Percentiles rank a stretch among this genome's conserved stretches.
These are phyloP conservation scores for Xylaria nigripes DNA, from an alignment of 495 filamentous ascomycete species.

Conservation along the genomic window DNA sequence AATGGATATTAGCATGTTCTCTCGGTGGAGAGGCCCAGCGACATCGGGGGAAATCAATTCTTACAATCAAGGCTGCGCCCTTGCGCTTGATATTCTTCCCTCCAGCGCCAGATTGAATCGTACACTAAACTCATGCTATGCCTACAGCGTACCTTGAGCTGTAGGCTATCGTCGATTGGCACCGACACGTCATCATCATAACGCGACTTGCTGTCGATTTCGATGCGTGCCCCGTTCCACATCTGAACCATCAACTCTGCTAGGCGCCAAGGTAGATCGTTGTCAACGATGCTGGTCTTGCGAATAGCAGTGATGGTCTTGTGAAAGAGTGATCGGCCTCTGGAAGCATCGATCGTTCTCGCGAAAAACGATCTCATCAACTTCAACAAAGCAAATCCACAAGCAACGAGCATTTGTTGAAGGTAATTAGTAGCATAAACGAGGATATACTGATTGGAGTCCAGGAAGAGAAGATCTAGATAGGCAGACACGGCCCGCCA, in stretches of 20 bases:
- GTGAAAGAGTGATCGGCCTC: constrained; percentile 68
- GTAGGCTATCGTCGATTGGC: constrained; percentile 60
- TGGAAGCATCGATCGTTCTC: constrained; percentile 59
- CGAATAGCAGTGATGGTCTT: constrained; percentile 69
- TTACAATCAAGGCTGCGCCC: constrained; percentile 70
- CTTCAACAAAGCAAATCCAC: constrained; percentile 76
- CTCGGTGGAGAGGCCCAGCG: constrained; percentile 11
- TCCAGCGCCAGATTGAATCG: constrained; percentile 90
- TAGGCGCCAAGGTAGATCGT: constrained; percentile 77
- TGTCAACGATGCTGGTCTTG: constrained; percentile 66
- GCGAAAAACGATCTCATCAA: constrained; percentile 79
- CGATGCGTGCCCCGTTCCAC: constrained; percentile 67
- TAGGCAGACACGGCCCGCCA: constrained; percentile 70
- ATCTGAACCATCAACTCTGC: constrained; percentile 88
- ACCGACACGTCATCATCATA: constrained; percentile 32
- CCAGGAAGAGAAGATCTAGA: constrained; percentile 58
- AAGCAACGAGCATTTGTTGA: constrained; percentile 86
- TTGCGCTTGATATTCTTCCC: constrained; percentile 75
- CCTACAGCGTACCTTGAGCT: constrained; percentile 78
- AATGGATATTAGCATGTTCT: constrained; percentile 32
- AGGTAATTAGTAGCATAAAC: constrained; percentile 76
- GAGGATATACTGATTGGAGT: constrained; percentile 44
- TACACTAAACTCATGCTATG: constrained; percentile 92
- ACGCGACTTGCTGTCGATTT: constrained; percentile 31
- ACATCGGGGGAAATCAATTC: constrained; percentile 19